These are phyloP conservation scores for Sclerotinia spermophila DNA, from an alignment of 2,329 filamentous ascomycete genomes.

Conservation along the genomic window DNA sequence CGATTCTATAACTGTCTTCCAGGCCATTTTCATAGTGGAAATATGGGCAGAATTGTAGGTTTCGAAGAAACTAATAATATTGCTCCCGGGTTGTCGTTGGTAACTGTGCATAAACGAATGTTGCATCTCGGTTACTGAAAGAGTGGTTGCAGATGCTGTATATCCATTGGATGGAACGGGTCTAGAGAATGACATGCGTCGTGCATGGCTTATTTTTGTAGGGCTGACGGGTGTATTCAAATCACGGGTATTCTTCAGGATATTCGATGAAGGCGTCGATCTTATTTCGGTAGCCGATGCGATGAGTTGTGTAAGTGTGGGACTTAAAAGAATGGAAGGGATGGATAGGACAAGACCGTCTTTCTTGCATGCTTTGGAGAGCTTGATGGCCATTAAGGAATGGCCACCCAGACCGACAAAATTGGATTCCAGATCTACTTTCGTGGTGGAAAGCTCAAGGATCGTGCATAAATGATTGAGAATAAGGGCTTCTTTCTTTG, in stretches of 20 bases:
- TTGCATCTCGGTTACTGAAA: constrained; percentile 29
- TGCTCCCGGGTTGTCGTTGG: constrained; percentile 24
- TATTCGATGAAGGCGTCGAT: neutral
- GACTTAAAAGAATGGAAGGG: constrained; percentile 12
- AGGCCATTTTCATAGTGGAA: constrained; percentile 30
- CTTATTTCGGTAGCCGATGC: neutral
- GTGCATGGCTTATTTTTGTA: neutral
- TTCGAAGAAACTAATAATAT: constrained; percentile 30
- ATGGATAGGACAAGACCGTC: constrained; percentile 33
- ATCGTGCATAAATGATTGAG: constrained; percentile 6
- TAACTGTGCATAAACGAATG: constrained; percentile 31
- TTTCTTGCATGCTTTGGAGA: constrained; percentile 40
- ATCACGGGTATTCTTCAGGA: neutral
- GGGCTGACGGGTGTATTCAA: constrained; percentile 3
- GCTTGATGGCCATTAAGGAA: constrained; percentile 45
- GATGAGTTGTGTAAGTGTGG: neutral
- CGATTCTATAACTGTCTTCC: constrained; percentile 29
- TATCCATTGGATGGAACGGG: neutral
- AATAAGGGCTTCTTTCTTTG: constrained; percentile 14
- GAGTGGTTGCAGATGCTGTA: neutral
- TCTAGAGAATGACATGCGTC: constrained; percentile 7
- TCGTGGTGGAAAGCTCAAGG: neutral
- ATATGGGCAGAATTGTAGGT: constrained; percentile 25
- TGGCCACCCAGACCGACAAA: constrained; percentile 48
- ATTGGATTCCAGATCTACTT: constrained; percentile 17